Evolutionary conservation across 805 yeast genomes (phyloP).

Genomic region (Cyberlindnera euphorbiae): DNA sequence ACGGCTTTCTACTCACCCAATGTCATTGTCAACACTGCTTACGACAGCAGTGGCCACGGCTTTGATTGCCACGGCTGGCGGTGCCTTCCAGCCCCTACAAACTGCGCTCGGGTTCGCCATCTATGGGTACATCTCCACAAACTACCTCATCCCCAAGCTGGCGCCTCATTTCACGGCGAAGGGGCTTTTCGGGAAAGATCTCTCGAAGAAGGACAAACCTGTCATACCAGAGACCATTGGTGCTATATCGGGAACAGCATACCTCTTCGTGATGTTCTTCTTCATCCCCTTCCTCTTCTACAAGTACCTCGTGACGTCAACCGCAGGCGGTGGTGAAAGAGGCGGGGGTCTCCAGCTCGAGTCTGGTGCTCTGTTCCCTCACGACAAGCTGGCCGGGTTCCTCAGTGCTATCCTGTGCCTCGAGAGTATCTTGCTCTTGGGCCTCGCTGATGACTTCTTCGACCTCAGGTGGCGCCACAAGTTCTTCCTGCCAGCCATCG

Average conservation of each 20-base stretch:
- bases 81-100: constrained; percentile 21
- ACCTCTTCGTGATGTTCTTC: constrained; percentile 73
- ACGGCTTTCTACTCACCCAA: too few species aligned
- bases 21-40: neutral
- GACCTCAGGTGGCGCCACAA: constrained; percentile 98
- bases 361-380: constrained; percentile 51
- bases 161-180: constrained; percentile 61
- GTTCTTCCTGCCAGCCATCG: constrained; percentile 91
- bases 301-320: constrained; percentile 58
- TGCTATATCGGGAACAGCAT: constrained; percentile 78
- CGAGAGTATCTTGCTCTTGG: constrained; percentile 78
- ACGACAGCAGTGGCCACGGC: constrained; percentile 10
- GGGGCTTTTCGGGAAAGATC: constrained; percentile 83
- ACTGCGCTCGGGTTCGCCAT: constrained; percentile 64
- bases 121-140: constrained; percentile 59
- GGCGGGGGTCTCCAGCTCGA: constrained; percentile 30
- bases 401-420: constrained; percentile 80
- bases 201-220: constrained; percentile 72
- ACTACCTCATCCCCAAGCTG: constrained; percentile 62
- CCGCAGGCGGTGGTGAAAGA: constrained; percentile 57
- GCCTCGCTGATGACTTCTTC: constrained; percentile 90
- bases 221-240: constrained; percentile 89
- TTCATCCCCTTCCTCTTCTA: constrained; percentile 86
- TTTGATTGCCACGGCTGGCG: constrained; percentile 19
- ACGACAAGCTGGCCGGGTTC: constrained; percentile 77